Base-by-base conservation (phyloP, 129 eudicot genomes). In the Erigeron canadensis region DNA sequence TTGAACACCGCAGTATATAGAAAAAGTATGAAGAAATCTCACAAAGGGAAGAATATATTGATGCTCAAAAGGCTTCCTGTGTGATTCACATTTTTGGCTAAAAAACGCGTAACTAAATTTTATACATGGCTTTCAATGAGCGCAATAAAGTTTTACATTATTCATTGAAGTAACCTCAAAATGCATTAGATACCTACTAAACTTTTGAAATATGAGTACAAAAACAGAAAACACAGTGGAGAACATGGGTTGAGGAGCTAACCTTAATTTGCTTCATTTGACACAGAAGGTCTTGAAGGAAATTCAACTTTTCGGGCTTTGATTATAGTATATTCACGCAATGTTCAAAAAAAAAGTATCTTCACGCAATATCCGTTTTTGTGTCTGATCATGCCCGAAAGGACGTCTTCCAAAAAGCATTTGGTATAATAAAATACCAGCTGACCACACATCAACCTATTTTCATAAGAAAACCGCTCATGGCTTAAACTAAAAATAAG, bases 391-490 rank as follows among this genome's bases (percentile, higher is more conserved):
- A 75, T 94, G 98, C 53, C 98, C 98, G 75, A 94, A 94, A 72
- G 98, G 98, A 23, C 98, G 95, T 84, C 80, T 87, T 38, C 98
- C 98, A 45, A 94, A 85, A 8, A 94, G 98, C 91, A 94, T 94
- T 79, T 94, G 98, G 89, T 89, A 94, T 65, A 94, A 72, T 18
- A 94, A 72, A 73, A 94, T 81, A 67, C 98, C 98, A 66, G 89
- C 96, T 23, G 98, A 94, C 98, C 98, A 94, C 44, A 94, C 98
- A 78, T 94, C 98, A 69, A 94, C 98, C 98, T 94, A 71, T 61
- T 79, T 72, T 50, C 67, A 67, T 23, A 71, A 57, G 41, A 46
- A n/a, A 42, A 63, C 13, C 39, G 4, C 15, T 47, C 13, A 77
- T 45, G 37, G 76, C 59, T 23, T 23, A 54, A 40, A 7, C 41